Evolutionary conservation across 805 yeast genomes (phyloP), one percentile per base, ranked within the genome.

Genomic region (Barnettozyma pratensis): DNA sequence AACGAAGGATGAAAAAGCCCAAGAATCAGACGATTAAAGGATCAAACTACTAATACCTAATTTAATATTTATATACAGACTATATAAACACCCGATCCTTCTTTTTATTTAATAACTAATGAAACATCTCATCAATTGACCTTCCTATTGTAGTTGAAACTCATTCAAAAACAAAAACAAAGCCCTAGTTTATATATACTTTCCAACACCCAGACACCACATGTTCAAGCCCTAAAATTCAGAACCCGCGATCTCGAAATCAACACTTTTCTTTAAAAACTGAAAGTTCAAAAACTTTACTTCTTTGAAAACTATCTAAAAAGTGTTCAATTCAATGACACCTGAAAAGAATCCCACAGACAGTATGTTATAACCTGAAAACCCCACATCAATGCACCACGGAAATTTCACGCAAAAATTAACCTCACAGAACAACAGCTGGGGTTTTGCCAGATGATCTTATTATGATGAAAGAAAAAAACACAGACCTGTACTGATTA

Each of bases 401-500:
- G 19, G 19, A 19, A 19, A 19, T 19, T 19, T 19, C 19, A 19
- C 19, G 19, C 19, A 19, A 19, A 19, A 19, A 19, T 19, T 19
- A 19, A n/a, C n/a, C n/a, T n/a, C n/a, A n/a, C n/a, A n/a, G n/a
- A n/a, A n/a, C n/a, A n/a, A n/a, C n/a, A n/a, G n/a, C n/a, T 19
- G 19, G 19, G 19, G 19, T 19, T 19, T 19, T 19, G 19, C 19
- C 34, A 31, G 11, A 11, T n/a, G 19, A 28, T 30, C 41, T 41
- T 47, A 42, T 50, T 39, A 58, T 71, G 76, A 72, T 72, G 77
- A 74, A 54, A 68, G 11, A 51, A 67, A 65, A 71, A 68, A 65
- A 67, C 79, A 76, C 81, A 76, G 81, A 76, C 81, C 81, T 76
- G 81, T 73, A 73, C 81, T 72, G 76, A 76, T 63, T 60, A 54